Conservation (phyloP, 2,329 filamentous ascomycete species). For the Cladosporium sp. region DNA sequence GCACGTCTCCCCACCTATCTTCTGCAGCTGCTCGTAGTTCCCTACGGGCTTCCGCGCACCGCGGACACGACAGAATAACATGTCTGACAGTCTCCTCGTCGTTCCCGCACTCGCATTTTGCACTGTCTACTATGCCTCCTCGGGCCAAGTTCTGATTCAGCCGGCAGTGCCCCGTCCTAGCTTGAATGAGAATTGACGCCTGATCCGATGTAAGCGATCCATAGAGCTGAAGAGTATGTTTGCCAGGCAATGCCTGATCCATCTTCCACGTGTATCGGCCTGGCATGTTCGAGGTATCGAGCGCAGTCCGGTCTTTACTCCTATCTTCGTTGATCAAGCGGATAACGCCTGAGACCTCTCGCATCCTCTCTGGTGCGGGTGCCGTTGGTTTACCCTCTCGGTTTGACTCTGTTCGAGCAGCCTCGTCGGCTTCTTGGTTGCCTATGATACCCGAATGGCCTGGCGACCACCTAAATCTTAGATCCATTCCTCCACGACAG, state of each 20-base stretch:
- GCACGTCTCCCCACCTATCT: too few relatives aligned
- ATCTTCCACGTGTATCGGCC: slow-evolving; percentile 18
- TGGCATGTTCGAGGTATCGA: not conserved
- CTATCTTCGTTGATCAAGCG: slow-evolving; percentile 2
- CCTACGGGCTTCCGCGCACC: not conserved
- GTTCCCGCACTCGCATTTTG: not conserved
- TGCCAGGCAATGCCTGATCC: slow-evolving; percentile 14
- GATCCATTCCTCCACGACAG: not conserved
- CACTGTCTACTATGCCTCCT: not conserved
- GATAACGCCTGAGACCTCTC: slow-evolving; percentile 6
- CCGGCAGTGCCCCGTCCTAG: slow-evolving; percentile 10
- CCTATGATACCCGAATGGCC: not conserved
- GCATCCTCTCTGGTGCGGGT: slow-evolving; percentile 5
- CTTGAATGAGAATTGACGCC: slow-evolving; percentile 9
- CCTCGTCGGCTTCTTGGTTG: slow-evolving; percentile 9
- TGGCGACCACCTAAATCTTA: slow-evolving; percentile 1
- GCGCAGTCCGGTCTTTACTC: slow-evolving; percentile 8
- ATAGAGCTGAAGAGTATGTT: slow-evolving; percentile 61
- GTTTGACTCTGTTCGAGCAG: slow-evolving; percentile 2
- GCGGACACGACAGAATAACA: not conserved
- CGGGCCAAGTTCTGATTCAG: not conserved
- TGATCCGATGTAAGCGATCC: slow-evolving; percentile 58
- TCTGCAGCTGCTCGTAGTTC: slow-evolving; percentile 3
- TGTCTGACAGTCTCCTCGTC: not conserved
- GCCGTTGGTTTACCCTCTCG: not conserved